Base-by-base conservation (phyloP, 345 rosid species). In the Kernera saxatilis region DNA sequence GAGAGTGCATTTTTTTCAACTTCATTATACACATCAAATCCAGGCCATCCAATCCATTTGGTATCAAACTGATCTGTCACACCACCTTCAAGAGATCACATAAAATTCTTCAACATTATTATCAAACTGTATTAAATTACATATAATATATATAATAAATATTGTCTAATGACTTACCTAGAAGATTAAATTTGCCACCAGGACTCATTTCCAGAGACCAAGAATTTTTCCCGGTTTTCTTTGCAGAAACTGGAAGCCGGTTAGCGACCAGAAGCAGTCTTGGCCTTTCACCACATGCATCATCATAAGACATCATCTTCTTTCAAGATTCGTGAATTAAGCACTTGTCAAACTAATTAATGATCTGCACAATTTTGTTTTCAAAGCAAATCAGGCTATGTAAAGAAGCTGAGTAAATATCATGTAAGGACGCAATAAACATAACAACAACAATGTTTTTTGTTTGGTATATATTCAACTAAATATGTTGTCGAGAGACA, bases 41-140 rank as follows among this genome's bases (percentile, higher is more conserved):
- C 97, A 46, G 98, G 96, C 98, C 97, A 93, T 44, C 98, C 98
- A 55, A 93, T 85, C 98, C 98, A 93, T 80, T 85, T 90, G 17
- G 96, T 94, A 79, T 93, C 98, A 52, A 87, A 88, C 2, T 56
- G 55, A 58, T 80, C 91, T 77, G 86, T 85, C 55, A 93, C 89
- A 73, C n/a, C n/a, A n/a, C 98, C 98, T 91, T 59, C 54, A 55
- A 73, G 10, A 61, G 15, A 55, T 43, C 21, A 22, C 44, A 43
- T 52, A 39, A 33, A 49, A n/a, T n/a, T n/a, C n/a, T n/a, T n/a
- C n/a, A n/a, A 25, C 44, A 8, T 65, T 23, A 69, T 37, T 53
- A 9, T 22, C 8, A 7, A 26, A 41, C 2, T 21, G n/a, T n/a
- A n/a, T n/a, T n/a, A n/a, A n/a, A n/a, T n/a, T n/a, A n/a, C n/a